Base-by-base conservation (phyloP, 1,284 basidiomycete species). In the Microbotryum lychnidis-dioicae region DNA sequence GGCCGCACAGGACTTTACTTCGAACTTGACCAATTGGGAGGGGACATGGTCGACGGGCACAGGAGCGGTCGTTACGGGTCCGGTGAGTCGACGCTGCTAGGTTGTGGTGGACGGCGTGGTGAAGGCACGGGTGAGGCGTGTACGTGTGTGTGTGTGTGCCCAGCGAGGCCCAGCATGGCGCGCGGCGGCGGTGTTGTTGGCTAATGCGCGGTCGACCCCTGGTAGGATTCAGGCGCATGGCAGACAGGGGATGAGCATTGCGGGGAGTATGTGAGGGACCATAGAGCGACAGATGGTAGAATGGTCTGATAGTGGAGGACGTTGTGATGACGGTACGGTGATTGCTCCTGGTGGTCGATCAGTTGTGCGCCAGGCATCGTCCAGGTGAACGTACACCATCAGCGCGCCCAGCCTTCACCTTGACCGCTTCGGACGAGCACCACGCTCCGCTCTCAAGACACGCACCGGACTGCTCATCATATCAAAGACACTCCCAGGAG, bases 11-110 rank as follows among this genome's bases (percentile, higher is more conserved):
- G 61, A 61, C 52, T 61, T 60, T 42, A 54, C 60, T 21, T 59
- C 58, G 10, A 70, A 70, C 62, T 58, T 61, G 31, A 70, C 69
- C 18, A 48, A 50, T 4, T 62, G 96, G 57, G 68, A 74, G 31
- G 92, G 92, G 0, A 92, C 90, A 23, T 97, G 92, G 92, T 82
- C 81, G 57, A 86, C 87, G 48, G 89, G 89, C 23, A 84, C 82
- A 68, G 80, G 81, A 69, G 78, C 81, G 42, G 91, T 96, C 44
- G 50, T 80, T 18, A 94, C 92, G 20, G 92, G 92, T 47, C 46
- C 84, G n/a, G 90, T 92, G 73, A 76, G 91, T 85, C 20, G 9
- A 49, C 25, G 25, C 52, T 48, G 49, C n/a, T 4, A 16, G n/a
- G 29, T n/a, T 31, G 25, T 42, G 21, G 14, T 47, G 29, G 3